Evolutionary conservation across 352 stramenopile genomes (phyloP).

Genomic region (Phytopythium delawarense): DNA sequence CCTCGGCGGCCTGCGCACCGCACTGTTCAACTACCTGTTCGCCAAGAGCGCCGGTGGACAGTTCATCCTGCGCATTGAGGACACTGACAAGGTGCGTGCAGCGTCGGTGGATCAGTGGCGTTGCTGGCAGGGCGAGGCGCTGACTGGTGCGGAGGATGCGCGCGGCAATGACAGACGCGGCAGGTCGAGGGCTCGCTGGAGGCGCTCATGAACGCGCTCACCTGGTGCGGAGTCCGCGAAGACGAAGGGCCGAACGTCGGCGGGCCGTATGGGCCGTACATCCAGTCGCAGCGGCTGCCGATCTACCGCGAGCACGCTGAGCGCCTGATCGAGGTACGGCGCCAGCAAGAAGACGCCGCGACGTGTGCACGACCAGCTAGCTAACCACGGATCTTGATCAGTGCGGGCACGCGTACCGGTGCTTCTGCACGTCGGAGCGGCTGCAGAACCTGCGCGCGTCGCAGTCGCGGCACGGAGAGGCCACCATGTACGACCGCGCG

Average conservation of each 20-base stretch:
- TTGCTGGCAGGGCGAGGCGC: background rate
- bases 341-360: too few relatives aligned
- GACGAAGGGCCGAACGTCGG: conserved; percentile 95
- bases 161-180: conserved; percentile 41
- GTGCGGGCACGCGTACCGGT: conserved; percentile 93
- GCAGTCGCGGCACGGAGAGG: conserved; percentile 85
- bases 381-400: conserved; percentile 13
- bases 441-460: conserved; percentile 90
- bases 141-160: conserved; percentile 4
- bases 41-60: conserved; percentile 76
- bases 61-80: conserved; percentile 91
- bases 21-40: conserved; percentile 92
- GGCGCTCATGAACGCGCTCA: conserved; percentile 81
- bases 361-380: too few relatives aligned
- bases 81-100: conserved; percentile 82
- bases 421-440: conserved; percentile 96
- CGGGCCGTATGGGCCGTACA: conserved; percentile 92
- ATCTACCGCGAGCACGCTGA: conserved; percentile 93
- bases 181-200: conserved; percentile 85
- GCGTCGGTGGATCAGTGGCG: background rate
- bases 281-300: conserved; percentile 94
- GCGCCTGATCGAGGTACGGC: conserved; percentile 72
- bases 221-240: conserved; percentile 95
- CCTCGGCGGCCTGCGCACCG: conserved; percentile 87
- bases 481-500: conserved; percentile 96